Evolutionary conservation across 371 early-diverging fungal species (phyloP).

Genomic region (Gilbertella persicaria): DNA sequence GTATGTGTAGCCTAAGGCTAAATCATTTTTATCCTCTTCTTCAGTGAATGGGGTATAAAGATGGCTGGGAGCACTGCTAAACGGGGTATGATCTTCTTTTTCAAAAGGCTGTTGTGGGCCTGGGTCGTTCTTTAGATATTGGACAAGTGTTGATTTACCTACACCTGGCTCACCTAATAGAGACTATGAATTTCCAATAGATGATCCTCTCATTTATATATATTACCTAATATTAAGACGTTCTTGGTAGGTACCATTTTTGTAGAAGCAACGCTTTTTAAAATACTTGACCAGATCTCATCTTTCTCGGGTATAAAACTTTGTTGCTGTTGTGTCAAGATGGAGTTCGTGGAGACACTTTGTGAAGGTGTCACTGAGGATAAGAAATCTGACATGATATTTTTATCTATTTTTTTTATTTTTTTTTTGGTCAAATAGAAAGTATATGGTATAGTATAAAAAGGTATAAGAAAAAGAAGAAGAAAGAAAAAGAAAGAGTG

Average conservation of each 20-base stretch:
- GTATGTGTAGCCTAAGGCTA: constrained; percentile 79
- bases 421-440: constrained; percentile 1
- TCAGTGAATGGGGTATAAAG: constrained; percentile 6
- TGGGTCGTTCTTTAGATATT: constrained; percentile 61
- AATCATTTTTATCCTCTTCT: constrained; percentile 50
- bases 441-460: neutral
- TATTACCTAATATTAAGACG: constrained; percentile 69
- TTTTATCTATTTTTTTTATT: neutral
- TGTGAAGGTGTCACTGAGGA: constrained; percentile 30
- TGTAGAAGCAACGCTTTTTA: constrained; percentile 71
- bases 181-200: constrained; percentile 3
- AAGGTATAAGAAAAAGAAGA: neutral
- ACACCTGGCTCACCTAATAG: constrained; percentile 62
- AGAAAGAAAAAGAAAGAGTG: constrained; percentile 2
- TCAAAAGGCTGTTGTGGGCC: constrained; percentile 31
- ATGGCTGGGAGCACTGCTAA: neutral
- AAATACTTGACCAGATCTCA: constrained; percentile 79
- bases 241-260: constrained; percentile 70
- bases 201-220: neutral
- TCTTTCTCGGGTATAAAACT: constrained; percentile 41
- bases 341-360: constrained; percentile 32
- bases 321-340: constrained; percentile 14
- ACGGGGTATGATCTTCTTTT: constrained; percentile 32
- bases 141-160: constrained; percentile 70
- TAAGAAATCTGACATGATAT: constrained; percentile 13